Evolutionary conservation across 225 moss, liverwort and hornwort genomes (phyloP), one percentile per base, ranked within the genome.

Genomic region (Bryum argenteum): DNA sequence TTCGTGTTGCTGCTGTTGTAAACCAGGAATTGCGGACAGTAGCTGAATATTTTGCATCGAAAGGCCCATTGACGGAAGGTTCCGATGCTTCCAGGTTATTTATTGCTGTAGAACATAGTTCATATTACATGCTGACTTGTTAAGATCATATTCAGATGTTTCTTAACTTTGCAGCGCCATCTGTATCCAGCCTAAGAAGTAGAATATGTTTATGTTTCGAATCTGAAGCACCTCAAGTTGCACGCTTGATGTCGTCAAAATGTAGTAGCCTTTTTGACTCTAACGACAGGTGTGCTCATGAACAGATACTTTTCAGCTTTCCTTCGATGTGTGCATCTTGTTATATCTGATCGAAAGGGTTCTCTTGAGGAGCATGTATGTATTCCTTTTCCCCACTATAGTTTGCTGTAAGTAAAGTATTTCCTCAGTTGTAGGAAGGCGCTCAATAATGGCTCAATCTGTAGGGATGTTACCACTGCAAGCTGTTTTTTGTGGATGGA

Each of bases 251-350:
- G 45, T 40, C 64, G 38, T 63, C 44, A 54, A 42, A 58, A 78
- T 48, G 52, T 26, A 22, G 74, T 64, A 50, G 19, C 72, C 64
- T 23, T 58, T 54, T 39, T 54, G 63, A 54, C 63, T 61, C 23
- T 59, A 50, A 69, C 63, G 61, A 19, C 53, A 47, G 61, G 57
- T 39, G 40, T 85, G 66, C 51, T 72, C 52, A 42, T 61, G 62
- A 41, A 62, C 92, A 95, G 95, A 79, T 89, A 81, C 69, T 95
- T 93, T 87, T 91, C 89, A 67, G 89, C 89, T 76, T 76, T 91
- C 15, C 84, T 96, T 68, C 95, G 93, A 61, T 93, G 91, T 78
- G 83, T 89, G 64, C 89, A 93, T 80, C 76, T 96, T 75, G 91
- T 89, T 69, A 74, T 93, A 13, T 91, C 89, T 57, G 95, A 96